Percentiles rank a stretch among this genome's conserved stretches.
These are phyloP conservation scores for Suhomyces atakaporum DNA, from an alignment of 1,139 yeast genomes.

Conservation along the genomic window DNA sequence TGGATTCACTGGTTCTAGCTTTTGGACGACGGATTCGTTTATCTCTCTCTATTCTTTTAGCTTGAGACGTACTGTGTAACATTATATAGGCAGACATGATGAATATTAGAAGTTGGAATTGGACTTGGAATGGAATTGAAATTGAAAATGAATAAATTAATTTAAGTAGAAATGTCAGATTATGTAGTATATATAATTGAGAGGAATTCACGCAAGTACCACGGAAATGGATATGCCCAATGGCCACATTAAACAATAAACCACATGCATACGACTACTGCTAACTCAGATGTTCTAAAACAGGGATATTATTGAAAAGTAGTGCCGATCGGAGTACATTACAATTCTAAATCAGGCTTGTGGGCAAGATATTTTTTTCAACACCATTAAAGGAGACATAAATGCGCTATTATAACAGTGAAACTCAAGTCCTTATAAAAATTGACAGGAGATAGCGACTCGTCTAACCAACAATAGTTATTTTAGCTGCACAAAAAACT, in stretches of 20 bases:
- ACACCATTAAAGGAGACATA: not conserved
- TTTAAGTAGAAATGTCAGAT: not conserved
- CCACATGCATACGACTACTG: too few relatives aligned
- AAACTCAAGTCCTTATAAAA: too few relatives aligned
- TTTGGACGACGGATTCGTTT: slow-evolving; percentile 6
- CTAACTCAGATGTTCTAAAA: too few relatives aligned
- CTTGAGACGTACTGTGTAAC: slow-evolving; percentile 11
- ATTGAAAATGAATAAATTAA: not conserved
- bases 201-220: too few relatives aligned
- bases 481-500: not conserved
- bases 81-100: slow-evolving; percentile 16
- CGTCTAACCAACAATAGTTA: not conserved
- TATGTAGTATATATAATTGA: not conserved
- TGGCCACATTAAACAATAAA: too few relatives aligned
- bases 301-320: too few relatives aligned
- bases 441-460: too few relatives aligned
- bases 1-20: slow-evolving; percentile 5
- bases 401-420: too few relatives aligned
- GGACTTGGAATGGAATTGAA: not conserved
- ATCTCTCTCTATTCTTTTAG: slow-evolving; percentile 12
- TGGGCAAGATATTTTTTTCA: slow-evolving; percentile 4
- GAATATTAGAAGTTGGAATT: not conserved
- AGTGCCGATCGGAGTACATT: not conserved
- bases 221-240: too few relatives aligned
- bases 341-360: slow-evolving; percentile 2